Conservation (phyloP, 1,139 yeast genomes). For the Pichia sp. region DNA sequence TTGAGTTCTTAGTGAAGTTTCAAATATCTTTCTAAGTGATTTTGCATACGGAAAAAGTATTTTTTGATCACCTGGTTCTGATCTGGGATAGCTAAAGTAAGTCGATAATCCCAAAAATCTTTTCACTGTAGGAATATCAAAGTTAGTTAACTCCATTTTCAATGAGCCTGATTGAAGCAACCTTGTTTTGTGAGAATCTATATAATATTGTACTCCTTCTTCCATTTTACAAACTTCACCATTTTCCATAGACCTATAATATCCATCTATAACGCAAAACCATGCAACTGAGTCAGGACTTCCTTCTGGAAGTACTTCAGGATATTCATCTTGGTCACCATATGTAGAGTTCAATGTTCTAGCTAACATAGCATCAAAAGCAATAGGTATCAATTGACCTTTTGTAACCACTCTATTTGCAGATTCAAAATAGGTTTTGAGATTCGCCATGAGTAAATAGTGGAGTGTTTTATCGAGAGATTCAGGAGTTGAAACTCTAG, state of each 20-base stretch:
- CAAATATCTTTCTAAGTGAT: conserved; percentile 44
- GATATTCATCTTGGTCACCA: conserved; percentile 29
- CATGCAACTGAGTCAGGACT: conserved; percentile 75
- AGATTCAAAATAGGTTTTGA: conserved; percentile 55
- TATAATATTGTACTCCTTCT: conserved; percentile 39
- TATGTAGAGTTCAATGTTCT: conserved; percentile 45
- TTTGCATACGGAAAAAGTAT: conserved; percentile 42
- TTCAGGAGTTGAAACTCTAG: conserved; percentile 64
- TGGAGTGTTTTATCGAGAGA: conserved; percentile 65
- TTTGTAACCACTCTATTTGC: conserved; percentile 49
- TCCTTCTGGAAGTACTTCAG: conserved; percentile 48
- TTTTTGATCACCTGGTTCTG: conserved; percentile 5
- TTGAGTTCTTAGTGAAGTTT: conserved; percentile 34
- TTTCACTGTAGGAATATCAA: conserved; percentile 25
- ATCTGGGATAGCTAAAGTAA: conserved; percentile 29
- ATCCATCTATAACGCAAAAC: conserved; percentile 55
- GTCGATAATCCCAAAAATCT: conserved; percentile 37
- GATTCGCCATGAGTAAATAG: conserved; percentile 53
- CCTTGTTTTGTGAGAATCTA: conserved; percentile 59
- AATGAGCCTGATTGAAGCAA: conserved; percentile 59
- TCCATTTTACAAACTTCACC: conserved; percentile 27
- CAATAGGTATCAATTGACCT: conserved; percentile 68
- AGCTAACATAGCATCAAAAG: conserved; percentile 66
- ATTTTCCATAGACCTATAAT: conserved; percentile 32
- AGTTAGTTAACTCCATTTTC: conserved; percentile 17